These are phyloP conservation scores for Penicillium sp. DNA, from an alignment of 2,329 filamentous ascomycete species.

Conservation along the genomic window DNA sequence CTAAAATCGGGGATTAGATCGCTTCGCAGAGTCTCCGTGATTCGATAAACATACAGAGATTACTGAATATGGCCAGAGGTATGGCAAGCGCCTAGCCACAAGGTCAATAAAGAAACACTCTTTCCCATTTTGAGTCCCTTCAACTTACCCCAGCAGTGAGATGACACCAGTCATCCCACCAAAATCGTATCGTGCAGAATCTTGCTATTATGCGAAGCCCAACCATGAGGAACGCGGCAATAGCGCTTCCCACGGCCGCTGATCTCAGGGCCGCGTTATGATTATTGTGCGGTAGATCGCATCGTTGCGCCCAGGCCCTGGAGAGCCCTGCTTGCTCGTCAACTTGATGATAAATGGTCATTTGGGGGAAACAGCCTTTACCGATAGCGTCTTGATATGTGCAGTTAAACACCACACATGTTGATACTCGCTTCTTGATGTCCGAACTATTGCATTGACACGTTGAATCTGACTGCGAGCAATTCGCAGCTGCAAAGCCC, in stretches of 20 bases:
- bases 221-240: conserved; percentile 1
- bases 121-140: no score
- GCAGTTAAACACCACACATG: neutral
- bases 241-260: neutral
- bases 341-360: neutral
- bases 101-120: neutral
- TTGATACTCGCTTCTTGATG: neutral
- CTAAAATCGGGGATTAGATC: neutral
- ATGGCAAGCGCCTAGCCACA: neutral
- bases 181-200: conserved; percentile 1
- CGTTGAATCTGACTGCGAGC: neutral
- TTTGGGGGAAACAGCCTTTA: neutral
- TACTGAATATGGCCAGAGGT: neutral
- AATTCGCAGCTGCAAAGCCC: neutral
- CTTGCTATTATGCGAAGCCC: conserved; percentile 2
- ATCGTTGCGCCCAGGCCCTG: neutral
- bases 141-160: conserved; percentile 3
- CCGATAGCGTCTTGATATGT: neutral
- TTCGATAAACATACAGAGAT: neutral
- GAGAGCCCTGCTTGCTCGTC: neutral
- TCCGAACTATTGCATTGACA: conserved; percentile 1
- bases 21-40: neutral
- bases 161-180: conserved; percentile 12
- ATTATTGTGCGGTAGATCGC: conserved; percentile 5
- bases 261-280: neutral